Conservation (phyloP, 345 rosid species). For the Conringia planisiliqua region DNA sequence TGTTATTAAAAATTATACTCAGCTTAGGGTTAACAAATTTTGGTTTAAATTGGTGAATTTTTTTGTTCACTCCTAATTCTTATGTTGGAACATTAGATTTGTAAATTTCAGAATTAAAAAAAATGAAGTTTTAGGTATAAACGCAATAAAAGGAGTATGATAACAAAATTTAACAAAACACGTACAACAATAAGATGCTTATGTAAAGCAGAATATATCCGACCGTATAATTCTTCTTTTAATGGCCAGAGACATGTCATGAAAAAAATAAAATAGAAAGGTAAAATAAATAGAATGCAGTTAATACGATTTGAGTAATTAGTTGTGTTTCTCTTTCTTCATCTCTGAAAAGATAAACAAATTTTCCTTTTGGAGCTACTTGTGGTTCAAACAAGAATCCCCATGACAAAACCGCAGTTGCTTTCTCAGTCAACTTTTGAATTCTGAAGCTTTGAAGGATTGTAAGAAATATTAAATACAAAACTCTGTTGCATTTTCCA, state of each 20-base stretch:
- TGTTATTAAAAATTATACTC: too few species aligned
- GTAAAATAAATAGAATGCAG: constrained; percentile 1
- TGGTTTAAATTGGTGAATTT: too few species aligned
- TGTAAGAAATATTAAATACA: constrained; percentile 19
- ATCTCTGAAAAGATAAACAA: constrained; percentile 24
- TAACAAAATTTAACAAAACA: too few species aligned
- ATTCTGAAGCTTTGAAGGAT: not conserved
- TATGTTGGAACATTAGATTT: too few species aligned
- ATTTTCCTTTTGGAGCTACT: constrained; percentile 18
- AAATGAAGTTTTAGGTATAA: too few species aligned
- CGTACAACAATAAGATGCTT: not conserved
- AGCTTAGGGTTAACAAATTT: too few species aligned
- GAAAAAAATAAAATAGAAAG: not conserved
- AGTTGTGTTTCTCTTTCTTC: constrained; percentile 25
- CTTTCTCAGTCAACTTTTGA: constrained; percentile 19
- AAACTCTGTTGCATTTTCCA: constrained; percentile 17
- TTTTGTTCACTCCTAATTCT: too few species aligned
- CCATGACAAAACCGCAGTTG: constrained; percentile 43
- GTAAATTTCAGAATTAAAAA: too few species aligned
- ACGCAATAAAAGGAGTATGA: too few species aligned
- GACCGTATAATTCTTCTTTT: not conserved
- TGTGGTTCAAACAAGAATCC: constrained; percentile 38
- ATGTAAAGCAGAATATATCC: not conserved
- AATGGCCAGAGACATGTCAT: not conserved
- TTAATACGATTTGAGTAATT: constrained; percentile 31